Evolutionary conservation across 2,329 filamentous ascomycete species (phyloP).

Genomic region (Pyrenophora tritici-repentis): DNA sequence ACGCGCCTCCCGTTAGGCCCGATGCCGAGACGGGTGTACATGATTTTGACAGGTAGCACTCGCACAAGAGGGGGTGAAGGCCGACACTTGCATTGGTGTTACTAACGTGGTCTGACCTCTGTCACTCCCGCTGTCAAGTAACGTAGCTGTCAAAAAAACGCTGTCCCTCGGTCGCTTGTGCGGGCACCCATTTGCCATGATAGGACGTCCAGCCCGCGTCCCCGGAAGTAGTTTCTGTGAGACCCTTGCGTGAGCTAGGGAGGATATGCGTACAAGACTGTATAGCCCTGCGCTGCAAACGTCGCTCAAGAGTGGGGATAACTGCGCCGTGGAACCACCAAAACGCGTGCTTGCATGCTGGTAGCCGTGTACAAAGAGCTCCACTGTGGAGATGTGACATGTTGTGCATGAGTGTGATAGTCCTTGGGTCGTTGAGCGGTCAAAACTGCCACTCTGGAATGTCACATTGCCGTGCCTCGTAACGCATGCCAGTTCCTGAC

Average conservation of each 20-base stretch:
- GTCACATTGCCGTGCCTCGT: conserved; percentile 2
- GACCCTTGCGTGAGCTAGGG: conserved; percentile 22
- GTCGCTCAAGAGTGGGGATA: conserved; percentile 31
- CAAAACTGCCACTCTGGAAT: conserved; percentile 4
- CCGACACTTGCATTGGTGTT: conserved; percentile 15
- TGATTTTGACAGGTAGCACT: conserved; percentile 41
- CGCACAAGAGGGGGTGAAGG: conserved; percentile 21
- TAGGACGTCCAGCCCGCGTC: conserved; percentile 40
- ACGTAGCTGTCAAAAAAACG: conserved; percentile 39
- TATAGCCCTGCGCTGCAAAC: conserved; percentile 41
- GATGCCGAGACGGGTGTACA: conserved; percentile 26
- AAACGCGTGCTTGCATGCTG: conserved; percentile 40
- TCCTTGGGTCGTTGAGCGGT: conserved; percentile 5
- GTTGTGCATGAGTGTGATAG: conserved; percentile 6
- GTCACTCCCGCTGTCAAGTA: conserved; percentile 40
- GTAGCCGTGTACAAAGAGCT: conserved; percentile 29
- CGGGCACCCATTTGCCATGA: conserved; percentile 25
- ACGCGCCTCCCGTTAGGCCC: conserved; percentile 20
- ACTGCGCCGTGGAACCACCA: conserved; percentile 30
- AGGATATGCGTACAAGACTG: conserved; percentile 31
- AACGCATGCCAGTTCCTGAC: background rate
- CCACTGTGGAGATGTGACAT: conserved; percentile 24
- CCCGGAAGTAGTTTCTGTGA: conserved; percentile 20
- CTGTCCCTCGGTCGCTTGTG: conserved; percentile 33
- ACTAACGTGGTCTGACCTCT: conserved; percentile 34